Base-by-base conservation (phyloP, 495 filamentous ascomycete genomes). In the Talaromyces adpressus region DNA sequence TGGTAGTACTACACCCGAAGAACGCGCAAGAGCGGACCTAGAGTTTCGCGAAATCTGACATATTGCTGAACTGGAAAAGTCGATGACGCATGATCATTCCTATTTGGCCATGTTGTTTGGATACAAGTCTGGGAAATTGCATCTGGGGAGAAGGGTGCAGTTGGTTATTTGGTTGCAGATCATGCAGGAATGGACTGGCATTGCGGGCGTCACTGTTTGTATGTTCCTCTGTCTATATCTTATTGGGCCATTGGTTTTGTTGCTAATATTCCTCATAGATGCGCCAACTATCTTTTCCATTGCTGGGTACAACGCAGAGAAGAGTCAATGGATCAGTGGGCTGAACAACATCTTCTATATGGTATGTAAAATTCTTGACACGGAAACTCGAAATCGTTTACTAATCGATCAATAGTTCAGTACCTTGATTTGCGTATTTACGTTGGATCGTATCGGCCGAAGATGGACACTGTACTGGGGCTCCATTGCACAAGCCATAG, bases 131-230 rank as follows among this genome's bases (percentile, higher is more conserved):
- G 85, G 86, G 0, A 84, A 88, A 45, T 70, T 90, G 23, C 86
- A 90, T 64, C 85, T 84, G 11, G 87, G 81, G 3, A 79, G 87
- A 3, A 79, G 87, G 7, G 86, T 89, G 25, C 86, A 89, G 67
- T 77, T 90, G 11, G 86, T 89, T 18, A 80, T 90, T 51, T 90
- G 86, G 87, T 72, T 90, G 9, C 85, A 90, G 72, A 88, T 91
- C 52, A 82, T 90, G 73, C 86, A 89, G 66, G 86, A 89, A 68
- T 90, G 87, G 87, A 81, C 87, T 65, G 87, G 88, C 22, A 89
- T 90, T 69, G 86, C 86, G 0, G 87, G 86, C 57, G 82, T 90
- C 20, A 90, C 88, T 2, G 82, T 90, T 41, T 90, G 81, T 72
- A 79, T 64, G 52, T 73, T 64, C 34, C n/a, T 63, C 23, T 27